Base-by-base conservation (phyloP, 805 yeast species). In the Myxozyma lipomycoides region DNA sequence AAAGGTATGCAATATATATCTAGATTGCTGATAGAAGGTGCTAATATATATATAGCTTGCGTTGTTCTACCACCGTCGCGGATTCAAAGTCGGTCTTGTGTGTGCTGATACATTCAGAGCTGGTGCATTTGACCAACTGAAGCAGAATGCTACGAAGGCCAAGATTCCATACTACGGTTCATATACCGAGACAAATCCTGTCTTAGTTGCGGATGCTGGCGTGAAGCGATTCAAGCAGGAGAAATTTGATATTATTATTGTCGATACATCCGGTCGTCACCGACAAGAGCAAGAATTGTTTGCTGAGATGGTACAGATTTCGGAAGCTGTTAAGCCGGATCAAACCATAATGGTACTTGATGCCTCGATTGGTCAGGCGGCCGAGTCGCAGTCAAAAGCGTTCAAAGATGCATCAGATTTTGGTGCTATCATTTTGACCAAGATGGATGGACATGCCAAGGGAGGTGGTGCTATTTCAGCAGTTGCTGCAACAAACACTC, bases 381-480 rank as follows among this genome's bases (percentile, higher is more conserved):
- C 98, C 1, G 96, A 91, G 73, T 78, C 84, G 5, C 98, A 91
- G 70, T 87, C 96, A 3, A 78, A 78, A 63, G 98, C 98, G 0
- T 91, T 91, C 73, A 93, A 91, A 69, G 96, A 90, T 46, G 80
- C 90, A 28, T 76, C 96, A 3, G 83, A 91, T 65, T 93, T 93
- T 64, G 98, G 98, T 62, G 89, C 97, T 23, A 91, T 91, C 57
- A 84, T 91, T 52, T 76, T 91, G 65, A 91, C 98, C 21, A 91
- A 91, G 68, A 82, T 91, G 95, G 98, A 91, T 70, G 98, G 98
- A 46, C 97, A 93, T 64, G 98, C 98, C 35, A 91, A 86, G 71
- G 98, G 98, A 68, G 98, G 98, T 72, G 98, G 98, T 75, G 98
- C 98, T 26, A 90, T 91, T 48, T 88, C 96, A 36, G 98, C 98